A percentile compares a stretch with the other conserved stretches of the same genome.
phyloP scores from a whole-genome alignment of 2,329 filamentous ascomycete species.

The Zymoseptoria tritici region DNA sequence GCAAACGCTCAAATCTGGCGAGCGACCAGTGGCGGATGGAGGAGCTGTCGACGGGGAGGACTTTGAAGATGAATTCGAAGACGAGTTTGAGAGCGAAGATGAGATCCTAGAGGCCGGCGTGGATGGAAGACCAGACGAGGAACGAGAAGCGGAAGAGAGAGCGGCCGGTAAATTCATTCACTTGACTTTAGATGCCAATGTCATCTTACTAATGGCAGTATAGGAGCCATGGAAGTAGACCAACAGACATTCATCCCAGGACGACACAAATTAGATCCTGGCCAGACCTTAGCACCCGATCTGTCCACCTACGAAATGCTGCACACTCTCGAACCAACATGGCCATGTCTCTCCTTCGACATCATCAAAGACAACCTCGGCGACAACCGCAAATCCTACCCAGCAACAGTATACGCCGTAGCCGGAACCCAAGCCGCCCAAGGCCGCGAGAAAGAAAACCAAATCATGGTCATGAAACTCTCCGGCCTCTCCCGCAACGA shows the following conservation, averaged over 20 bases:
- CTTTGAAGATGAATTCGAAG: constrained; percentile 93
- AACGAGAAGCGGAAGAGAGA: constrained; percentile 83
- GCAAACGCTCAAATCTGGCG: constrained; percentile 54
- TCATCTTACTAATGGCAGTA: background rate
- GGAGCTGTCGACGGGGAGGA: constrained; percentile 54
- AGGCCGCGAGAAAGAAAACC: constrained; percentile 71
- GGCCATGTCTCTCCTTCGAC: constrained; percentile 96
- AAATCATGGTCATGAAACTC: constrained; percentile 93
- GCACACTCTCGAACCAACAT: constrained; percentile 85
- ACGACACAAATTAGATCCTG: constrained; percentile 80
- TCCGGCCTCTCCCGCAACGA: constrained; percentile 87
- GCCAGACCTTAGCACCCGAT: constrained; percentile 86
- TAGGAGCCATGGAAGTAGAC: constrained; percentile 84
- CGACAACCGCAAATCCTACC: constrained; percentile 85
- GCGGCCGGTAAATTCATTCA: constrained; percentile 44
- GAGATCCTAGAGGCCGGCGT: constrained; percentile 89
- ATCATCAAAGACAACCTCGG: constrained; percentile 80
- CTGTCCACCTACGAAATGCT: constrained; percentile 96
- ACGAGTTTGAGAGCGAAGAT: constrained; percentile 84
- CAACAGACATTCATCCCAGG: constrained; percentile 94
- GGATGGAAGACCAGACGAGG: constrained; percentile 83
- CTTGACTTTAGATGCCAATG: background rate
- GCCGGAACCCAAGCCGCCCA: constrained; percentile 86
- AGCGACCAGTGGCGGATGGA: constrained; percentile 46
- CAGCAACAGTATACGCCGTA: constrained; percentile 90